A percentile compares a stretch with the other conserved stretches of the same genome.
Conservation (phyloP, 2,329 filamentous ascomycete genomes). For the Pseudopyrenochaeta lycopersici region DNA sequence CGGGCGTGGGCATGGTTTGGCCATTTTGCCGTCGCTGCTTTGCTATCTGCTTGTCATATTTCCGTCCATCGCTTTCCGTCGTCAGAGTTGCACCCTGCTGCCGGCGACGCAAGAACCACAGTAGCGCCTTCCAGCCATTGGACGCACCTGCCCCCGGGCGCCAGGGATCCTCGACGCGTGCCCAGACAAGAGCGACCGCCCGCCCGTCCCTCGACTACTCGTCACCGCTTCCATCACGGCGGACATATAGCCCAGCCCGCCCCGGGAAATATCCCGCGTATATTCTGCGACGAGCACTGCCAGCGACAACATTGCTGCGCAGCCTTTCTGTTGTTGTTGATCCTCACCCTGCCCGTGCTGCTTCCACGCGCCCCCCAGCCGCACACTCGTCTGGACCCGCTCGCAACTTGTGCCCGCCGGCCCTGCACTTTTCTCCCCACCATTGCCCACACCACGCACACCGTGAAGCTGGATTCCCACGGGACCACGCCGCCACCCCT, state of each 20-base stretch:
- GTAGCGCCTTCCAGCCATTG: constrained; percentile 34
- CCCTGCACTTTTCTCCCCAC: constrained; percentile 7
- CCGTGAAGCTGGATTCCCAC: constrained; percentile 64
- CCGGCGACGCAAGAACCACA: constrained; percentile 29
- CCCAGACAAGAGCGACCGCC: constrained; percentile 20
- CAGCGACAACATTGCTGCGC: constrained; percentile 9
- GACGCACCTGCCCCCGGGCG: constrained; percentile 24
- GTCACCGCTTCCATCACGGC: constrained; percentile 35
- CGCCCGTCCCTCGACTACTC: constrained; percentile 24
- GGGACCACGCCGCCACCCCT: constrained; percentile 60
- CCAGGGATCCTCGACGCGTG: constrained; percentile 28
- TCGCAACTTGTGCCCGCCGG: constrained; percentile 13
- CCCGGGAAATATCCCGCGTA: constrained; percentile 17
- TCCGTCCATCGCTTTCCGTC: constrained; percentile 12
- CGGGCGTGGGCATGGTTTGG: background rate
- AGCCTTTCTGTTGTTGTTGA: background rate
- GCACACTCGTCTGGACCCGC: constrained; percentile 22
- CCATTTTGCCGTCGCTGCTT: background rate
- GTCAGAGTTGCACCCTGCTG: constrained; percentile 38
- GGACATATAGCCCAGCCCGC: constrained; percentile 32
- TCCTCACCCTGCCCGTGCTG: too few relatives aligned
- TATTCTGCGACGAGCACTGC: constrained; percentile 7
- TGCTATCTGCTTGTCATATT: background rate
- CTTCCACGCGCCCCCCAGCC: too few relatives aligned
- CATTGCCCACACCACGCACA: constrained; percentile 16